These are phyloP conservation scores for Syzygium aqueum DNA, from an alignment of 345 rosid genomes.

Conservation along the genomic window DNA sequence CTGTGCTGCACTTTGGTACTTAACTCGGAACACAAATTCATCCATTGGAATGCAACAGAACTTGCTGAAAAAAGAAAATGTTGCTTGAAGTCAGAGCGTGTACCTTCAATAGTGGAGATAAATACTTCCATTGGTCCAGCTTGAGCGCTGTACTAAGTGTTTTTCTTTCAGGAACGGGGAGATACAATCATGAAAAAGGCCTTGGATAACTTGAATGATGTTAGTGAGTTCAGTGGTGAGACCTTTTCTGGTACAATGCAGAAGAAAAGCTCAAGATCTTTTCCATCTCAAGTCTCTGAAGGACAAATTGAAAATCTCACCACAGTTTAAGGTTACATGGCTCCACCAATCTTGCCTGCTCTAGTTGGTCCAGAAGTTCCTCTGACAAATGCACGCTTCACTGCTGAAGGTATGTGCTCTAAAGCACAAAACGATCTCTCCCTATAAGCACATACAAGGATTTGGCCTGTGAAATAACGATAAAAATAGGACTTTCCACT, in stretches of 20 bases:
- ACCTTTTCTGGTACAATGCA: not conserved
- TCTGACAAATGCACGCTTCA: not conserved
- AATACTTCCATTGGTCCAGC: not conserved
- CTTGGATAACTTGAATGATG: not conserved
- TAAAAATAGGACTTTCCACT: not conserved
- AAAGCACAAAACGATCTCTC: fast-evolving
- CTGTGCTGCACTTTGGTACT: not conserved
- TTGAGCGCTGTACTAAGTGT: too few species aligned
- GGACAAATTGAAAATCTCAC: not conserved
- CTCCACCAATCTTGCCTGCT: not conserved
- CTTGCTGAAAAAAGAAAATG: not conserved
- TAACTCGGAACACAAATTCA: not conserved
- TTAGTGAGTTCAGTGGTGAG: not conserved
- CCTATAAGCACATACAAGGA: not conserved
- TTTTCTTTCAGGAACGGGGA: not conserved
- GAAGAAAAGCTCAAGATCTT: not conserved
- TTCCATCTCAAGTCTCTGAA: not conserved
- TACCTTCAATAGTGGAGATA: not conserved
- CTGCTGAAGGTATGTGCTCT: not conserved
- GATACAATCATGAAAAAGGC: not conserved
- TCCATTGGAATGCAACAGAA: not conserved
- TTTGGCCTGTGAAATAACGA: not conserved
- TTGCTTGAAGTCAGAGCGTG: not conserved
- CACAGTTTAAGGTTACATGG: not conserved
- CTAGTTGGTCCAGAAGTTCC: fast-evolving